Percentiles rank a stretch among this genome's conserved stretches.
Evolutionary conservation across 2,329 filamentous ascomycete species (phyloP).

Genomic region (Xylaria arbuscula): DNA sequence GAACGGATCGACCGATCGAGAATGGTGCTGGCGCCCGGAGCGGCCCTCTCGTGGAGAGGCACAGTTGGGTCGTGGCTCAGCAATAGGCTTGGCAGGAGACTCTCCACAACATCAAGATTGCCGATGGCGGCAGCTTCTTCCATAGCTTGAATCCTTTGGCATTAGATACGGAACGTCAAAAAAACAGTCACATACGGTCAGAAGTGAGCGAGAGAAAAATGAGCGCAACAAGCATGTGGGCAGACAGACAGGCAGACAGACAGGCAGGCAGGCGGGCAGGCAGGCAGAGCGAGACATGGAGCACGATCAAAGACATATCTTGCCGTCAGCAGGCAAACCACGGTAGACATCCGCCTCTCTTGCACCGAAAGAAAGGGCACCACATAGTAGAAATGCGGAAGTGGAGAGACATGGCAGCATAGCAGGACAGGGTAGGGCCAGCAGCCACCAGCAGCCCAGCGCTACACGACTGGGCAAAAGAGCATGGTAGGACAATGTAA

Average conservation of each 20-base stretch:
- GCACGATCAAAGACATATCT: constrained; percentile 28
- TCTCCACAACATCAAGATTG: constrained; percentile 42
- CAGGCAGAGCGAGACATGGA: neutral
- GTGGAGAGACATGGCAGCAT: constrained; percentile 27
- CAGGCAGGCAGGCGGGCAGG: neutral
- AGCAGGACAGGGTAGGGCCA: neutral
- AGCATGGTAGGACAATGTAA: constrained; percentile 38
- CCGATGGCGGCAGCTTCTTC: constrained; percentile 44
- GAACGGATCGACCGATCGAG: constrained; percentile 41
- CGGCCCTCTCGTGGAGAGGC: constrained; percentile 42
- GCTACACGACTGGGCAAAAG: neutral
- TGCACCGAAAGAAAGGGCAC: constrained; percentile 32
- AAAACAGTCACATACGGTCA: constrained; percentile 33
- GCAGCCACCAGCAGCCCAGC: constrained; percentile 4
- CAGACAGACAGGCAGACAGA: constrained; percentile 9
- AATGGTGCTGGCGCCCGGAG: constrained; percentile 40
- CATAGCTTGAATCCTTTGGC: constrained; percentile 42
- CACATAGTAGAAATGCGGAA: constrained; percentile 26
- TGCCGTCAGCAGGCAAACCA: constrained; percentile 36
- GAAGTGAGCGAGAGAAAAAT: constrained; percentile 25
- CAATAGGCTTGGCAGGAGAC: constrained; percentile 40
- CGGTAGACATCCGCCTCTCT: constrained; percentile 26
- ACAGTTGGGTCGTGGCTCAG: constrained; percentile 38
- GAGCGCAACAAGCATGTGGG: constrained; percentile 27
- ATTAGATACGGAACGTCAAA: constrained; percentile 35